These are phyloP conservation scores for Yarrowia divulgata DNA, from an alignment of 805 yeast species.

Conservation along the genomic window DNA sequence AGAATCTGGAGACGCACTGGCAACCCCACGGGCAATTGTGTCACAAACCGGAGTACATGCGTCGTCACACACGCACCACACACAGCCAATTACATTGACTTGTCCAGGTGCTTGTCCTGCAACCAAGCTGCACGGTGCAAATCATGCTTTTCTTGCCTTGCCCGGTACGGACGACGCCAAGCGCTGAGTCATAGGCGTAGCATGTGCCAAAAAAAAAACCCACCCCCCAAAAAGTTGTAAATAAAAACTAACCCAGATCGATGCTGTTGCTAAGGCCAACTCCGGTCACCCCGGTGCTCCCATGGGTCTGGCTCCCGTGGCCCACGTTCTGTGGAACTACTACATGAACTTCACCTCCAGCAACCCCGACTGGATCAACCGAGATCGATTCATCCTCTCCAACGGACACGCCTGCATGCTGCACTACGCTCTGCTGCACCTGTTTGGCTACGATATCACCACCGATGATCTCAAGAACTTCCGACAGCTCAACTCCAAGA, in stretches of 20 bases:
- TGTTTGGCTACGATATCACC: slow-evolving; percentile 81
- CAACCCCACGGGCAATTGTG: no score
- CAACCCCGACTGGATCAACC: slow-evolving; percentile 90
- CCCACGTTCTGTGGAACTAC: slow-evolving; percentile 80
- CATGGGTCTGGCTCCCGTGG: slow-evolving; percentile 95
- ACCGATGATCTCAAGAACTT: slow-evolving; percentile 88
- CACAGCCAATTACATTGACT: slow-evolving; percentile 7
- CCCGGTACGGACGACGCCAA: not conserved
- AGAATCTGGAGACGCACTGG: no score
- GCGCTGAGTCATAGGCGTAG: slow-evolving; percentile 1
- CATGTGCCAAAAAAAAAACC: not conserved
- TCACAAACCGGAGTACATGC: not conserved
- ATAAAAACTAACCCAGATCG: slow-evolving; percentile 57
- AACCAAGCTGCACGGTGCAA: not conserved
- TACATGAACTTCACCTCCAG: slow-evolving; percentile 86
- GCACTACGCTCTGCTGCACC: slow-evolving; percentile 81
- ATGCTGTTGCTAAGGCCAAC: slow-evolving; percentile 84
- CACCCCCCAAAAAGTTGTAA: not conserved
- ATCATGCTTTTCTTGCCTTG: not conserved
- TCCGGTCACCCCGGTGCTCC: slow-evolving; percentile 99
- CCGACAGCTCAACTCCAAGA: slow-evolving; percentile 87
- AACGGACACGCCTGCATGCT: slow-evolving; percentile 97
- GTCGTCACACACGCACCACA: no score
- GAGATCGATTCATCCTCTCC: slow-evolving; percentile 93
- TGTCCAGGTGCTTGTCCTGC: not conserved